Base-by-base conservation (phyloP, 2,329 filamentous ascomycete genomes). In the Claviceps sorghi region DNA sequence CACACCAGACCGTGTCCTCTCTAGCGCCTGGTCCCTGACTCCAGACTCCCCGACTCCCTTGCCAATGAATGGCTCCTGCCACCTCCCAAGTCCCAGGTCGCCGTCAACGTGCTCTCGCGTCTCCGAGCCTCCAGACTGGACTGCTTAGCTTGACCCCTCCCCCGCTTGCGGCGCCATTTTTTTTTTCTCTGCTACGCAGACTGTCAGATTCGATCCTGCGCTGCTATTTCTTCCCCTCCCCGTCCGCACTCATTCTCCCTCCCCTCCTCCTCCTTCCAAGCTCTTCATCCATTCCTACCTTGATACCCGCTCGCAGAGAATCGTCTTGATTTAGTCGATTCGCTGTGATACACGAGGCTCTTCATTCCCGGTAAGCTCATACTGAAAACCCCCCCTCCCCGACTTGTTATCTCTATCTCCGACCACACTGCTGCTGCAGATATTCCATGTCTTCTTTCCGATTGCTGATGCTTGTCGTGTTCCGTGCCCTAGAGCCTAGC, bases 161-260 rank as follows among this genome's bases (percentile, higher is more conserved):
- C 64, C 64, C 64, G 63, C 64, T 65, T 64, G 65, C 63, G 62
- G 62, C 57, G 58, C 61, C 57, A 56, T 53, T 61, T 62, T 61
- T 60, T 54, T 54, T 32, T 49, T 55, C 55, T 57, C 30, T 45
- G 41, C 48, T 22, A 36, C 40, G 38, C 47, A 40, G 36, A 11
- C 26, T 42, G 21, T 15, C 17, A 13, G 32, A 42, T 19, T 45
- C 36, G 21, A 17, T 56, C 57, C 54, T 55, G 52, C 52, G 56
- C 54, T 56, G 52, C 52, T 46, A 53, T 48, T 50, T 49, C 49
- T 54, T 56, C 57, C 59, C 56, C 52, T 53, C 59, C 53, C 52
- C 53, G 54, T 56, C 53, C 56, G 52, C 52, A 54, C 55, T 53
- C 41, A 56, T 53, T 21, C 32, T 48, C 52, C 51, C 56, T 52